Percentiles rank a stretch among this genome's conserved stretches.
Conservation (phyloP, 164 flowering plant species). For the Chimonanthus salicifolius region DNA sequence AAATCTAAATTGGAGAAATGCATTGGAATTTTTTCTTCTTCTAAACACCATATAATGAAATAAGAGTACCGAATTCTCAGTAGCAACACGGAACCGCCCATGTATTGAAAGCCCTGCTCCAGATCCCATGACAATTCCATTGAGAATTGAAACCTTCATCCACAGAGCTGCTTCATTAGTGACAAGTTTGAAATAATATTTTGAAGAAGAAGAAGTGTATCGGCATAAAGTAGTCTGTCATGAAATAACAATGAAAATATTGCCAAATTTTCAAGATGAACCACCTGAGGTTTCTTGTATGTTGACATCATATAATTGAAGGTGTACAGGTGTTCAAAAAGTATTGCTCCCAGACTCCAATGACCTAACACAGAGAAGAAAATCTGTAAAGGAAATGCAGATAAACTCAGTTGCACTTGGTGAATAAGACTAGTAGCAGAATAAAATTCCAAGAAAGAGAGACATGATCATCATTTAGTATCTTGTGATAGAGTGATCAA, state of each 20-base stretch:
- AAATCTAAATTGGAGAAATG: slow-evolving; percentile 5
- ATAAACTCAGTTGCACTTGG: neutral
- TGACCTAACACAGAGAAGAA: slow-evolving; percentile 13
- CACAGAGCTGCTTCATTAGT: slow-evolving; percentile 10
- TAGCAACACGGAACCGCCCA: slow-evolving; percentile 82
- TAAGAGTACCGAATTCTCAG: slow-evolving; percentile 65
- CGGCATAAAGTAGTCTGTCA: neutral
- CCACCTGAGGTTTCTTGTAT: slow-evolving; percentile 27
- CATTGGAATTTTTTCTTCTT: slow-evolving; percentile 33
- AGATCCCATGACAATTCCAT: slow-evolving; percentile 95
- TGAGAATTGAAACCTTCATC: slow-evolving; percentile 71
- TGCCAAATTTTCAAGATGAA: neutral
- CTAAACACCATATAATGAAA: no score
- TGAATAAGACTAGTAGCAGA: neutral
- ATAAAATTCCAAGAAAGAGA: neutral
- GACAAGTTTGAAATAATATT: neutral
- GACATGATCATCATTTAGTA: neutral
- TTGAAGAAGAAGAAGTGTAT: neutral
- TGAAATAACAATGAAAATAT: neutral
- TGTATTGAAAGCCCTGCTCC: slow-evolving; percentile 81
- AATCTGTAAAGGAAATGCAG: neutral
- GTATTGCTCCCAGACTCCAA: slow-evolving; percentile 26
- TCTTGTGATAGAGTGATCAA: neutral
- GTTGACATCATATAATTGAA: slow-evolving; percentile 39
- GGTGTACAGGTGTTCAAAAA: slow-evolving; percentile 16